Percentiles rank a stretch among this genome's conserved stretches.
Evolutionary conservation across 2,329 filamentous ascomycete species (phyloP).

Genomic region (Cryoendolithus antarcticus): DNA sequence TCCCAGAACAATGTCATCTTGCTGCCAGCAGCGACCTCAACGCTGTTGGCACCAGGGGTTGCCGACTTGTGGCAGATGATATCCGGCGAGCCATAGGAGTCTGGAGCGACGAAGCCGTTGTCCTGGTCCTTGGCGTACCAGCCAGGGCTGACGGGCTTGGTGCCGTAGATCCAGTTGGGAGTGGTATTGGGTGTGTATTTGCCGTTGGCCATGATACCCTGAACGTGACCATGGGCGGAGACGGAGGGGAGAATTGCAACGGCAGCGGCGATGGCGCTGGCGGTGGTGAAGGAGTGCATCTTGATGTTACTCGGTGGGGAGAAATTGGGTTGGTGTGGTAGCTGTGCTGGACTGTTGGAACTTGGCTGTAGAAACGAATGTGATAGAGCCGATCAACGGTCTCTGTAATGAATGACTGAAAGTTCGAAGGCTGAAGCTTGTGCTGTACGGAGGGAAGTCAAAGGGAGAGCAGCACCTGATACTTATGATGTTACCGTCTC

Average conservation of each 20-base stretch:
- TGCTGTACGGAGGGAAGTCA: no score
- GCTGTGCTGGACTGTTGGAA: no score
- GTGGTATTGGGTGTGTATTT: slow-evolving; percentile 2
- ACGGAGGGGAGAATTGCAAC: slow-evolving; percentile 2
- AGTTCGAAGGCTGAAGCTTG: no score
- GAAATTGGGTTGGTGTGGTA: no score
- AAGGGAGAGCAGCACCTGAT: no score
- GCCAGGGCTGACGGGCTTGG: slow-evolving; percentile 3
- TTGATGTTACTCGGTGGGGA: no score
- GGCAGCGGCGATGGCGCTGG: no score
- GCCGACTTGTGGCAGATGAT: slow-evolving; percentile 40
- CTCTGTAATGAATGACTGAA: no score
- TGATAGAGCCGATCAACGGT: no score
- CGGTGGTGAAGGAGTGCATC: no score
- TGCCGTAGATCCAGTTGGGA: slow-evolving; percentile 5
- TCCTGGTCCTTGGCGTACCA: slow-evolving; percentile 23
- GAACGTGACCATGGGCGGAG: slow-evolving; percentile 5
- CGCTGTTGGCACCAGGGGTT: slow-evolving; percentile 37
- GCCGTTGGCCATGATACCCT: slow-evolving; percentile 3
- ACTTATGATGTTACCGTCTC: no score
- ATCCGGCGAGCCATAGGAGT: slow-evolving; percentile 12
- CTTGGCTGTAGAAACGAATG: no score
- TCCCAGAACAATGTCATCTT: slow-evolving; percentile 48
- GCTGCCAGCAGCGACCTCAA: slow-evolving; percentile 47
- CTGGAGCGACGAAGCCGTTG: slow-evolving; percentile 21